Evolutionary conservation across 129 eudicot genomes (phyloP).

Genomic region (Glebionis coronaria): DNA sequence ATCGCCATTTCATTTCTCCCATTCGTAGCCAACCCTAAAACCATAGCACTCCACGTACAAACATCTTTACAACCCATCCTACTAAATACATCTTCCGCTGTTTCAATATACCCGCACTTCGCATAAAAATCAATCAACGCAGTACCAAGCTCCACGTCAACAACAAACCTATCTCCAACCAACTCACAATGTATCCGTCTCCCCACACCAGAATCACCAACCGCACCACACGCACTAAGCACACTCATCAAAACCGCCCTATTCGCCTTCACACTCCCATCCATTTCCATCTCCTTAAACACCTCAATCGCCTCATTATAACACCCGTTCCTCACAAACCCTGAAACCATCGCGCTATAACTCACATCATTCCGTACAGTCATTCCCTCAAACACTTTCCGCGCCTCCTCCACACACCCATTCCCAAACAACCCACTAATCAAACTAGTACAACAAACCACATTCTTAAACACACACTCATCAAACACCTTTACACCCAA

Average conservation of each 20-base stretch:
- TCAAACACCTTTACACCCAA: constrained; percentile 36
- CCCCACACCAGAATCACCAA: constrained; percentile 33
- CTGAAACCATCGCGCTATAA: constrained; percentile 44
- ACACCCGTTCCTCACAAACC: constrained; percentile 28
- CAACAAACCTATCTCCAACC: background rate
- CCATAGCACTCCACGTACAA: constrained; percentile 45
- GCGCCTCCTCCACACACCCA: constrained; percentile 34
- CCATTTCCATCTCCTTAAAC: background rate
- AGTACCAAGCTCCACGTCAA: constrained; percentile 32
- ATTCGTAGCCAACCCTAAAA: constrained; percentile 40
- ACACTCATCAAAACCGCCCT: constrained; percentile 24
- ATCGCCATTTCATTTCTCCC: constrained; percentile 35
- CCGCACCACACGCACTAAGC: constrained; percentile 32
- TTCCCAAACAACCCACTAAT: constrained; percentile 35
- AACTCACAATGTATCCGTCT: constrained; percentile 21
- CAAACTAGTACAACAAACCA: constrained; percentile 48
- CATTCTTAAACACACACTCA: constrained; percentile 34
- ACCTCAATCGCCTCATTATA: constrained; percentile 27
- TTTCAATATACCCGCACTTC: constrained; percentile 35
- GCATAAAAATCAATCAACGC: constrained; percentile 37
- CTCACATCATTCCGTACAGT: constrained; percentile 37
- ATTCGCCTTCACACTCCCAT: background rate
- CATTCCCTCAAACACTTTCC: constrained; percentile 44
- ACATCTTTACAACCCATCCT: constrained; percentile 34
- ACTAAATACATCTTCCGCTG: constrained; percentile 25